Percentiles rank a stretch among this genome's conserved stretches.
These are phyloP conservation scores for Purpureocillium takamizusanense DNA, from an alignment of 2,329 filamentous ascomycete genomes.

Conservation along the genomic window DNA sequence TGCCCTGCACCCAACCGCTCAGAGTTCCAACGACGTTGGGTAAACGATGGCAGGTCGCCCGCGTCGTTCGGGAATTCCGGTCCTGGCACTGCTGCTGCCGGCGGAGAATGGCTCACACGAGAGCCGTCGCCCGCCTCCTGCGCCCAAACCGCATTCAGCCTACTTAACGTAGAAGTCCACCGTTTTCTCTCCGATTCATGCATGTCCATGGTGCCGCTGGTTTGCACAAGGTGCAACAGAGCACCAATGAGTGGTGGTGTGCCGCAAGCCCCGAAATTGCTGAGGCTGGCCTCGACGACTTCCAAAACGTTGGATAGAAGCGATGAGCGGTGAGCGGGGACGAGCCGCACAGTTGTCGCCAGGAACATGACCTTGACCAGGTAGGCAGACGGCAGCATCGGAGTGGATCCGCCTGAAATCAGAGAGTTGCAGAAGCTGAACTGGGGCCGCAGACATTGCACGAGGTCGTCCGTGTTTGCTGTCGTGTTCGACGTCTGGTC, in stretches of 20 bases:
- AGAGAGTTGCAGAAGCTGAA: constrained; percentile 30
- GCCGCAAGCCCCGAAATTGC: constrained; percentile 21
- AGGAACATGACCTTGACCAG: constrained; percentile 28
- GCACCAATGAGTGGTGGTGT: constrained; percentile 23
- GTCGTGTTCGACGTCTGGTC: background rate
- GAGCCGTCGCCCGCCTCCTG: background rate
- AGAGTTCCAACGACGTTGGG: too few relatives aligned
- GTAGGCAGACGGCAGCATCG: constrained; percentile 24
- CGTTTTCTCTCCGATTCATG: constrained; percentile 22
- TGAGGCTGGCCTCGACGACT: constrained; percentile 21
- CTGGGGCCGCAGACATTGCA: constrained; percentile 20
- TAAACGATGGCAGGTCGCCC: too few relatives aligned
- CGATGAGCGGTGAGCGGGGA: constrained; percentile 21
- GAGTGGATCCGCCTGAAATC: constrained; percentile 23
- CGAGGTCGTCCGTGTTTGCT: constrained; percentile 18
- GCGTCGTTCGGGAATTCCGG: too few relatives aligned
- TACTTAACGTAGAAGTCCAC: constrained; percentile 19
- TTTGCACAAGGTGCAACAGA: constrained; percentile 25
- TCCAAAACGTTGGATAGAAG: constrained; percentile 27
- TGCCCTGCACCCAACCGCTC: too few relatives aligned
- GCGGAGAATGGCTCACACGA: too few relatives aligned
- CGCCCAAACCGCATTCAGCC: constrained; percentile 9
- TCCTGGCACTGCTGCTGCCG: too few relatives aligned
- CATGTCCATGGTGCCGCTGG: constrained; percentile 18
- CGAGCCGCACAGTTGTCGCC: constrained; percentile 23